phyloP scores from a whole-genome alignment of 768 basidiomycete species.

The Lactarius indigo region DNA sequence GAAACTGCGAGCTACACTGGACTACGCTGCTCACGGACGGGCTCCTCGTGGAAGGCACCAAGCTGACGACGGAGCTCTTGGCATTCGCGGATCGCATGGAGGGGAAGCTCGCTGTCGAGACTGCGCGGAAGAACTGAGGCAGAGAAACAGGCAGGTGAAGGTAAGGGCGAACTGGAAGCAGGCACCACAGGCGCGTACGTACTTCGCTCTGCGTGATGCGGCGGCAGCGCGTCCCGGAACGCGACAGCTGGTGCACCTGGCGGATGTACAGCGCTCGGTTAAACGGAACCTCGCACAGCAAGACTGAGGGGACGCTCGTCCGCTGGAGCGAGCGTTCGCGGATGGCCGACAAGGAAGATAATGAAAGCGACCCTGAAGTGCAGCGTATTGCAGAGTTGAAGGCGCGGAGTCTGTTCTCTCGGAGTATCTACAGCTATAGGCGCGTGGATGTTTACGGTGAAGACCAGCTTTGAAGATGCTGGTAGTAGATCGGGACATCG shows the following conservation, averaged over 20 bases:
- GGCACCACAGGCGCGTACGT: not conserved
- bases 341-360: not conserved
- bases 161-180: not conserved
- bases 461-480: not conserved
- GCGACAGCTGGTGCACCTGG: conserved; percentile 19
- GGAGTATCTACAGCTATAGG: too few relatives aligned
- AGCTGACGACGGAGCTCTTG: conserved; percentile 15
- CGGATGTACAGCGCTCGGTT: conserved; percentile 22
- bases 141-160: not conserved
- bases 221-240: not conserved
- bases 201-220: conserved; percentile 3
- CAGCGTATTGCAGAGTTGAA: conserved; percentile 7
- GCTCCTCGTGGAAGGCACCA: conserved; percentile 1
- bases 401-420: conserved; percentile 1
- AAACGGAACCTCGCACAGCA: conserved; percentile 1
- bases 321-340: not conserved
- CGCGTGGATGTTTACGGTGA: conserved; percentile 4
- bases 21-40: conserved; percentile 20
- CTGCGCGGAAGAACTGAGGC: not conserved
- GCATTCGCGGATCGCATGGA: conserved; percentile 15
- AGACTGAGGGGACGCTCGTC: not conserved
- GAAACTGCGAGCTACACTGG: conserved; percentile 18
- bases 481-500: not conserved
- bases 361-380: not conserved
- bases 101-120: conserved; percentile 1